Conservation (phyloP, 2,329 filamentous ascomycete genomes). For the Endocalyx cinctus region DNA sequence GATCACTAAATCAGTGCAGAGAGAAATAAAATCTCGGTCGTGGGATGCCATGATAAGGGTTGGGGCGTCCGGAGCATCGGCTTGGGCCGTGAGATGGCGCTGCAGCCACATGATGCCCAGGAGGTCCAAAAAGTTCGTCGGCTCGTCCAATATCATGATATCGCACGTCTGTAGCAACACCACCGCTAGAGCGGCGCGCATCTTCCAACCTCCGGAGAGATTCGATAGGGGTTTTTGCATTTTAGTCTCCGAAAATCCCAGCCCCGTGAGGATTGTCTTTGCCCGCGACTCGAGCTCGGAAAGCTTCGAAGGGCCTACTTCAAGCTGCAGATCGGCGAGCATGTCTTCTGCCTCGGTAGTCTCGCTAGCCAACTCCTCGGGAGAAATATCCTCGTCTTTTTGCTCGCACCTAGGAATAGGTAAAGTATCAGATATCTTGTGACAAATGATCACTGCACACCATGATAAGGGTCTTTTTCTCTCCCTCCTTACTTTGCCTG, state of each 20-base stretch:
- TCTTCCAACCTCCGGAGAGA: constrained; percentile 74
- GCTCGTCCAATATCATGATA: constrained; percentile 78
- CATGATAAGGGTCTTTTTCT: too few species aligned
- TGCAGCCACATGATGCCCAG: constrained; percentile 84
- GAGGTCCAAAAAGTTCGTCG: constrained; percentile 81
- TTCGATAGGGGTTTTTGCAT: constrained; percentile 57
- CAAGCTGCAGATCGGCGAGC: constrained; percentile 63
- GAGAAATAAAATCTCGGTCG: constrained; percentile 75
- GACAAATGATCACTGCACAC: not conserved
- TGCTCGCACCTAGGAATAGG: constrained; percentile 46
- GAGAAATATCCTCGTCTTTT: constrained; percentile 50
- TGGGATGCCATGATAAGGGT: constrained; percentile 80
- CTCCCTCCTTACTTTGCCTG: constrained; percentile 40
- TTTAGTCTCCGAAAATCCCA: constrained; percentile 64
- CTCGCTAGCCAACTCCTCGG: constrained; percentile 55
- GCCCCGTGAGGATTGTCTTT: constrained; percentile 59
- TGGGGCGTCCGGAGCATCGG: constrained; percentile 46
- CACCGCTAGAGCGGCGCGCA: constrained; percentile 61
- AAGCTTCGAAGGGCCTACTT: constrained; percentile 61
- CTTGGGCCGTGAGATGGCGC: constrained; percentile 58
- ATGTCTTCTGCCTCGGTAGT: constrained; percentile 66
- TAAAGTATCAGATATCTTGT: constrained; percentile 2
- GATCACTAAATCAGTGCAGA: constrained; percentile 73
- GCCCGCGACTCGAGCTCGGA: constrained; percentile 62
- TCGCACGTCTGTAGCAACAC: constrained; percentile 70